These are phyloP conservation scores for Starmerella geochares DNA, from an alignment of 805 yeast genomes.

Conservation along the genomic window DNA sequence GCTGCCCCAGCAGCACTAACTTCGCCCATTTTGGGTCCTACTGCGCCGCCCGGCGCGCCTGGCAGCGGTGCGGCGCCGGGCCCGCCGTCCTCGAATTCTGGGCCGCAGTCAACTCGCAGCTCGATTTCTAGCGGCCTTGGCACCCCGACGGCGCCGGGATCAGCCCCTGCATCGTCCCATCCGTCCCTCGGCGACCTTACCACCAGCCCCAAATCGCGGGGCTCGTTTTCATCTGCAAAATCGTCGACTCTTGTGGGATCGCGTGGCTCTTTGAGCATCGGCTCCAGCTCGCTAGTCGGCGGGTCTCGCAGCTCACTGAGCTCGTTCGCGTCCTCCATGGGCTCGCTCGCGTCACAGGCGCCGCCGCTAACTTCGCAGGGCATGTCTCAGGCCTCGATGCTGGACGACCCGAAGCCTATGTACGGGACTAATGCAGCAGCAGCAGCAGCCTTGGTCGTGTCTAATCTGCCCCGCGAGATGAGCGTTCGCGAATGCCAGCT, in stretches of 20 bases:
- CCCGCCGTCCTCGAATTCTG: background rate
- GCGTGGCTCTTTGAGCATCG: conserved; percentile 3
- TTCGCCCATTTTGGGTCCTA: background rate
- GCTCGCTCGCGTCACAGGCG: conserved; percentile 3
- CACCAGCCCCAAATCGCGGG: conserved; percentile 5
- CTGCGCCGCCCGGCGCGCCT: background rate
- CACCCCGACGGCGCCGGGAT: background rate
- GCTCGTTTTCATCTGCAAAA: background rate
- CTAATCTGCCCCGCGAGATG: conserved; percentile 33
- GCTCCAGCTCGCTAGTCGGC: conserved; percentile 3
- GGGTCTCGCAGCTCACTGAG: conserved; percentile 1
- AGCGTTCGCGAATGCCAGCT: conserved; percentile 33
- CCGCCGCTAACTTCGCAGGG: background rate
- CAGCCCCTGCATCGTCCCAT: background rate
- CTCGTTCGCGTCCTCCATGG: conserved; percentile 5
- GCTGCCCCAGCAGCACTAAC: conserved; percentile 1
- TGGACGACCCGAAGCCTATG: conserved; percentile 2
- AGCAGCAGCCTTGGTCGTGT: conserved; percentile 24
- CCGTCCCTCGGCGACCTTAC: conserved; percentile 6
- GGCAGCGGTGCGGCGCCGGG: background rate
- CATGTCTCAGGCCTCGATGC: background rate
- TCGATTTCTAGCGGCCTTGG: background rate
- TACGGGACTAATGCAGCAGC: conserved; percentile 11
- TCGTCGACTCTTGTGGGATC: background rate
- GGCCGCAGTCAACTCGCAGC: background rate